Base-by-base conservation (phyloP, 371 early-diverging fungal species). In the Apophysomyces trapeziformis region DNA sequence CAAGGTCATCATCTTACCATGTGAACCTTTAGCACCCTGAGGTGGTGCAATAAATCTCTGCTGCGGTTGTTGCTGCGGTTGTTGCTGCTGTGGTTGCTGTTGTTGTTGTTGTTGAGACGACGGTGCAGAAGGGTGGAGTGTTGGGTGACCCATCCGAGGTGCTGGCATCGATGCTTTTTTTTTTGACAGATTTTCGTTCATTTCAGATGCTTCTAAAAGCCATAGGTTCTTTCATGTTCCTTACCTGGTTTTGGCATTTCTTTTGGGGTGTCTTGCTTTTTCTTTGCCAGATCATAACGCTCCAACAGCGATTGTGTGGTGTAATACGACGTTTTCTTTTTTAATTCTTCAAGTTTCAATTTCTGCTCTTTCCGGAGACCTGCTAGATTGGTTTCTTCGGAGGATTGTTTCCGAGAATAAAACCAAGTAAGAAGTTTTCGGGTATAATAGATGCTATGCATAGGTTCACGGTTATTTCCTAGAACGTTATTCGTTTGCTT, bases 281-380 rank as follows among this genome's bases (percentile, higher is more conserved):
- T 75, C 61, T 75, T 75, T 18, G 32, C 70, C 36, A 73, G 65
- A 56, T 95, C 96, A 77, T 94, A 98, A 50, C 92, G 85, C 70
- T 98, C 96, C 37, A 98, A 74, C 56, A 98, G 78, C 16, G 82
- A 91, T 72, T 93, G 93, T 16, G 96, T 96, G 21, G 87, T 78
- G 66, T 94, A 92, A 71, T 90, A 96, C 5, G 89, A 83, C 0
- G 91, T 90, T 68, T 92, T 94, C 58, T 90, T 91, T 75, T 96
- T 96, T 62, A 94, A 71, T 68, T 93, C 92, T 46, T 95, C 93
- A 16, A 96, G 69, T 74, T 89, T 85, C 64, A 76, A 74, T 45
- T 82, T 83, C 68, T 88, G 86, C 61, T 80, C 74, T 63, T 79
- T 69, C 58, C 78, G 77, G 37, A 90, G 72, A 3, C 62, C 71